phyloP scores from a whole-genome alignment of 441 rosid species.

The Flueggea neowawraea region DNA sequence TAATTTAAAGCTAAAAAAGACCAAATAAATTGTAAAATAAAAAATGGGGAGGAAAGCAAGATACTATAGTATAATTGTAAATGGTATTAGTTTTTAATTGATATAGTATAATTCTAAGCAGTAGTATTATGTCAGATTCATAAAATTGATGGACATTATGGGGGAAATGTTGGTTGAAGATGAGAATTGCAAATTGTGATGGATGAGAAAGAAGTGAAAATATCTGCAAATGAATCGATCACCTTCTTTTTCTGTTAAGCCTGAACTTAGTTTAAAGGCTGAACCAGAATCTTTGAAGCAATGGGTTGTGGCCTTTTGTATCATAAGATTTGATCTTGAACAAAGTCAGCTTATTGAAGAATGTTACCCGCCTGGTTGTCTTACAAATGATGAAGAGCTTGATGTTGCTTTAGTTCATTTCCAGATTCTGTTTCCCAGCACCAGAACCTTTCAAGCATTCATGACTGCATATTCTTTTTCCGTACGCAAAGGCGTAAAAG shows the following conservation, averaged over 20 bases:
- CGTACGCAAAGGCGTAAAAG: constrained; percentile 59
- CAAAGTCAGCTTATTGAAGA: constrained; percentile 97
- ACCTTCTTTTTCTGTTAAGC: constrained; percentile 77
- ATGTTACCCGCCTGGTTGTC: constrained; percentile 73
- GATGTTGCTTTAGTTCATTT: constrained; percentile 93
- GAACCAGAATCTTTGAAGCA: constrained; percentile 66
- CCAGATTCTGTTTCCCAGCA: constrained; percentile 94
- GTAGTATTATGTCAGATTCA: constrained; percentile 8
- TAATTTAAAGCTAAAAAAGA: too few relatives aligned
- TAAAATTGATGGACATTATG: not conserved
- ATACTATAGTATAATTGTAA: too few relatives aligned
- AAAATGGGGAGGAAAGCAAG: too few relatives aligned
- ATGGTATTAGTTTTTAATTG: too few relatives aligned
- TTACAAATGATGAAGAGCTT: constrained; percentile 83
- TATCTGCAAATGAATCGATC: constrained; percentile 78
- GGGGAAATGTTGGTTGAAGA: not conserved
- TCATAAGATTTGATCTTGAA: constrained; percentile 94
- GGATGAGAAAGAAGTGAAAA: not conserved
- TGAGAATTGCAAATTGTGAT: too few relatives aligned
- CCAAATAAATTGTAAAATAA: too few relatives aligned
- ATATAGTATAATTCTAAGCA: not conserved
- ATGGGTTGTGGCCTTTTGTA: constrained; percentile 89
- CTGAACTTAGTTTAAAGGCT: constrained; percentile 58
- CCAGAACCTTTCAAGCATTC: constrained; percentile 87
- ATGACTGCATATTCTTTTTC: constrained; percentile 96